Base-by-base conservation (phyloP, 2,329 filamentous ascomycete species). In the Colletotrichum incanum region DNA sequence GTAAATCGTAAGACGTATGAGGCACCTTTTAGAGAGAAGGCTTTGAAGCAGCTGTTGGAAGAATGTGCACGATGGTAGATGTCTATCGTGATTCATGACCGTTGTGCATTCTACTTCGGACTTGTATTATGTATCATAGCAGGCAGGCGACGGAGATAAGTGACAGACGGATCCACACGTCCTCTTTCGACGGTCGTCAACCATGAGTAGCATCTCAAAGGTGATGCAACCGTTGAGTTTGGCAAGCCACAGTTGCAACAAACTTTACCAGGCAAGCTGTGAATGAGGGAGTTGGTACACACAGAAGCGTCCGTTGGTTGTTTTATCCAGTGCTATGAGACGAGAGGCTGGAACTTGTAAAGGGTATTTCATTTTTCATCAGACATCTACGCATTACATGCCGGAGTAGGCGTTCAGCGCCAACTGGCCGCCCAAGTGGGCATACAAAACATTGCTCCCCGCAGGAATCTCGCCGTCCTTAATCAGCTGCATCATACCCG, bases 401-500 rank as follows among this genome's bases (percentile, higher is more conserved):
- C 69, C 69, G 23, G 88, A 86, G 79, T 94, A 94, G 0, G 91
- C 92, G 81, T 92, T 93, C 71, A 94, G 79, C 0, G 92, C 92
- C 77, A 93, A 79, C 81, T 93, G 92, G 0, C 92, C 92, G 14
- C 92, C 92, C 31, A 93, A 79, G 81, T 94, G 92, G 1, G 91
- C 92, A 80, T 93, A 94, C 71, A 94, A 77, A 41, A 94, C 89
- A 76, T 92, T 93, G n/a, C 89, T 90, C 0, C 86, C 86, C 4
- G 81, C 80, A 0, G 78, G 50, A 70, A 94, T 90, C 79, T 91
- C 89, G 0, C 88, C 91, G 62, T 87, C 89, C 74, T 83, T 86
- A 23, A 93, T 89, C 83, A 93, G 82, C 78, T 91, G 91, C 75
- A 93, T 89, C 91, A 94, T 87, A 0, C 92, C 92, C 5, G 91